These are phyloP conservation scores for Phytophthora foliorum DNA, from an alignment of 352 stramenopile genomes.

Conservation along the genomic window DNA sequence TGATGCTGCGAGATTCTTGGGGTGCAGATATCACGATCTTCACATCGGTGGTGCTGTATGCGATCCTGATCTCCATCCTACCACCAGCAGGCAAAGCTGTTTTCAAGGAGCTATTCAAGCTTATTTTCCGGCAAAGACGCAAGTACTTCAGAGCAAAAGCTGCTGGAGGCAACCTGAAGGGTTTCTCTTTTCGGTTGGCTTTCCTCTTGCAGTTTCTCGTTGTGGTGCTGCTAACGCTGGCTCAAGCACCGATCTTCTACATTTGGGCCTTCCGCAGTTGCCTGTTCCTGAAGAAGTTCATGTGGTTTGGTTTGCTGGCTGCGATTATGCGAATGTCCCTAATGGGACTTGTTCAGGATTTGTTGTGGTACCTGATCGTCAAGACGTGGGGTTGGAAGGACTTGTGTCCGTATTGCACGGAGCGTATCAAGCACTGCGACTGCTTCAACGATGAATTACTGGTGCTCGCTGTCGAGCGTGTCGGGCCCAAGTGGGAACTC, in stretches of 20 bases:
- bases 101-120: slow-evolving; percentile 83
- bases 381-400: slow-evolving; percentile 69
- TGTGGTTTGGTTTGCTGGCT: slow-evolving; percentile 71
- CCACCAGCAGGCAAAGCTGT: slow-evolving; percentile 70
- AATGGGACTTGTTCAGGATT: slow-evolving; percentile 59
- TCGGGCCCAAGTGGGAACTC: slow-evolving; percentile 73
- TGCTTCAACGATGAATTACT: slow-evolving; percentile 80
- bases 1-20: slow-evolving; percentile 61
- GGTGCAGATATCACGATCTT: slow-evolving; percentile 50
- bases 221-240: slow-evolving; percentile 57
- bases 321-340: slow-evolving; percentile 69
- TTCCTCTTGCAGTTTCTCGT: slow-evolving; percentile 68
- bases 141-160: slow-evolving; percentile 73
- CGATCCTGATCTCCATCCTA: slow-evolving; percentile 59
- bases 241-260: slow-evolving; percentile 69
- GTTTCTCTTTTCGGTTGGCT: slow-evolving; percentile 68
- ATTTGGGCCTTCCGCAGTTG: slow-evolving; percentile 74
- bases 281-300: slow-evolving; percentile 70
- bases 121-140: slow-evolving; percentile 76
- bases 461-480: slow-evolving; percentile 62
- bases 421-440: slow-evolving; percentile 69
- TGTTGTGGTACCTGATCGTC: slow-evolving; percentile 64
- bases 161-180: slow-evolving; percentile 44
- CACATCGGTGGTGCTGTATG: slow-evolving; percentile 58
- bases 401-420: slow-evolving; percentile 73